phyloP scores from a whole-genome alignment of 495 filamentous ascomycete genomes.

The Mytilinidion resinicola region DNA sequence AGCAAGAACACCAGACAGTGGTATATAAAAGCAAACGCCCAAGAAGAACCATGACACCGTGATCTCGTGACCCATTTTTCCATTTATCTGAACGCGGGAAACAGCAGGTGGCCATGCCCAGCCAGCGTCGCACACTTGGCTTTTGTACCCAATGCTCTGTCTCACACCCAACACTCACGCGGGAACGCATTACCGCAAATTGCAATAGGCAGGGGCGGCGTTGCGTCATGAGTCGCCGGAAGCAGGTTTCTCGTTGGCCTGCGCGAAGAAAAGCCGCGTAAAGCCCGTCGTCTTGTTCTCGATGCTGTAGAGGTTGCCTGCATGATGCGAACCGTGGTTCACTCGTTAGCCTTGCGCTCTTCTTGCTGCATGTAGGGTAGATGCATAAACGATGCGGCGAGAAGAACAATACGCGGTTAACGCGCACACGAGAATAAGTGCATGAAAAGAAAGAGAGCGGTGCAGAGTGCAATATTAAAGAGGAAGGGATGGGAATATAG shows the following conservation, averaged over 20 bases:
- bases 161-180: no score
- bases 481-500: background rate
- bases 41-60: no score
- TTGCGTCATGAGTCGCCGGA: background rate
- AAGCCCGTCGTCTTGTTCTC: conserved; percentile 59
- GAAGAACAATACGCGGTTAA: conserved; percentile 8
- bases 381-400: conserved; percentile 11
- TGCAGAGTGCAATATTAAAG: background rate
- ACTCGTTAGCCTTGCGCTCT: background rate
- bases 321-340: conserved; percentile 3
- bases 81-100: no score
- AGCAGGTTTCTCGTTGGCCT: conserved; percentile 55
- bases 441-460: background rate
- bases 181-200: no score
- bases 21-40: no score
- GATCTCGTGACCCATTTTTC: no score
- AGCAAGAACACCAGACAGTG: no score
- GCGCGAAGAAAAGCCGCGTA: conserved; percentile 79
- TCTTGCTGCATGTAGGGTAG: background rate
- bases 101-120: no score
- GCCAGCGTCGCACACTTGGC: no score
- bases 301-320: conserved; percentile 83
- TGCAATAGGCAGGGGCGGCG: no score
- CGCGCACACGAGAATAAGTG: background rate
- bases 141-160: no score